Percentiles rank a stretch among this genome's conserved stretches.
Conservation (phyloP, 129 eudicot species). For the Chrysanthemum lavandulifolium region DNA sequence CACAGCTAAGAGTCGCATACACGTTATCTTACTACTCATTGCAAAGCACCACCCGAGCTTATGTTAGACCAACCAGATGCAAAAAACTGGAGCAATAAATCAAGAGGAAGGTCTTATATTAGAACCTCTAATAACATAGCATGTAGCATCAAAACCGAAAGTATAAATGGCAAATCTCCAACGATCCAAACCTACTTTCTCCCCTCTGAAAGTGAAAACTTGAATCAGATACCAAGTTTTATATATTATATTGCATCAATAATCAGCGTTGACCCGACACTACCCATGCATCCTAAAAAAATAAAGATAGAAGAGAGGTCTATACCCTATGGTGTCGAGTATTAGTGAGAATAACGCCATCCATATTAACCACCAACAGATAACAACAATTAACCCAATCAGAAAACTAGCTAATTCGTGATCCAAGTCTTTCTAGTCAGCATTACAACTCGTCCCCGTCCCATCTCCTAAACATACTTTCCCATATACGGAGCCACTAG, state of each 20-base stretch:
- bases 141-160: not conserved
- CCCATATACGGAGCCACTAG: too few relatives aligned
- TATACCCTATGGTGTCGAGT: not conserved
- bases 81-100: too few relatives aligned
- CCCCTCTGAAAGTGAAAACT: slow-evolving; percentile 7
- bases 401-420: too few relatives aligned
- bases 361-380: not conserved
- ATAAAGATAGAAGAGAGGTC: not conserved
- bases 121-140: not conserved
- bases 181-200: slow-evolving; percentile 4
- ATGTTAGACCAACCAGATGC: too few relatives aligned
- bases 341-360: not conserved
- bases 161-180: slow-evolving; percentile 8
- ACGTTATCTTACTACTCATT: too few relatives aligned
- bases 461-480: too few relatives aligned
- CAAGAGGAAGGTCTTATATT: too few relatives aligned
- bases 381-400: too few relatives aligned
- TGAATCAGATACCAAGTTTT: slow-evolving; percentile 9
- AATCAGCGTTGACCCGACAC: not conserved
- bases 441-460: too few relatives aligned
- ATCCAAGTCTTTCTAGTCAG: too few relatives aligned
- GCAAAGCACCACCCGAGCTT: too few relatives aligned
- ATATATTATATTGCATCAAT: not conserved
- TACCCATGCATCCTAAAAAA: not conserved
- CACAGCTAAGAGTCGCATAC: too few relatives aligned